phyloP scores from a whole-genome alignment of 2,329 filamentous ascomycete species.

The Sphaerulina vaccinii region DNA sequence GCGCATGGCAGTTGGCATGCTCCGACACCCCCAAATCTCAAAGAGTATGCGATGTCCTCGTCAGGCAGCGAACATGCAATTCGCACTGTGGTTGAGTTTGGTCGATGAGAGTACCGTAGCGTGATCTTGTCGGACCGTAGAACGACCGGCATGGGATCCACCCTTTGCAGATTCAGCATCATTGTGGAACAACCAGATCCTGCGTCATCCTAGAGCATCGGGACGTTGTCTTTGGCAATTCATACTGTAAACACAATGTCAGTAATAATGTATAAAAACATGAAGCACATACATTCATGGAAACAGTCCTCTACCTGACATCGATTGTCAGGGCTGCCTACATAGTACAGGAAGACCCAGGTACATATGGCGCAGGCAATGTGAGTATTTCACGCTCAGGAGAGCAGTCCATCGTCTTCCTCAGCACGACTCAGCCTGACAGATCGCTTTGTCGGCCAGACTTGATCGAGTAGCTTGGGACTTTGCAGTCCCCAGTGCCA shows the following conservation, averaged over 20 bases:
- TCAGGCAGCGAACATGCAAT: too few species aligned
- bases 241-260: too few species aligned
- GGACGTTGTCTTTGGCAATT: too few species aligned
- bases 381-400: too few species aligned
- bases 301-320: neutral
- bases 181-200: neutral
- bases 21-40: too few species aligned
- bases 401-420: constrained; percentile 18
- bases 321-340: too few species aligned
- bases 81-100: too few species aligned
- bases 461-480: constrained; percentile 20
- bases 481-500: constrained; percentile 67
- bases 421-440: constrained; percentile 23
- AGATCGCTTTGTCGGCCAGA: constrained; percentile 17
- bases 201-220: neutral
- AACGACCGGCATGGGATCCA: neutral
- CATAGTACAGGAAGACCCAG: too few species aligned
- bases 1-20: too few species aligned
- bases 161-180: neutral
- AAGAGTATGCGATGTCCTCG: too few species aligned
- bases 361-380: too few species aligned
- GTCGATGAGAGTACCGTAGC: too few species aligned
- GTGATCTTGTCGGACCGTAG: neutral
- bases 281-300: neutral
- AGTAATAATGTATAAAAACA: neutral